Conservation (phyloP, 2,329 filamentous ascomycete genomes). For the Colletotrichum neosansevieriae region DNA sequence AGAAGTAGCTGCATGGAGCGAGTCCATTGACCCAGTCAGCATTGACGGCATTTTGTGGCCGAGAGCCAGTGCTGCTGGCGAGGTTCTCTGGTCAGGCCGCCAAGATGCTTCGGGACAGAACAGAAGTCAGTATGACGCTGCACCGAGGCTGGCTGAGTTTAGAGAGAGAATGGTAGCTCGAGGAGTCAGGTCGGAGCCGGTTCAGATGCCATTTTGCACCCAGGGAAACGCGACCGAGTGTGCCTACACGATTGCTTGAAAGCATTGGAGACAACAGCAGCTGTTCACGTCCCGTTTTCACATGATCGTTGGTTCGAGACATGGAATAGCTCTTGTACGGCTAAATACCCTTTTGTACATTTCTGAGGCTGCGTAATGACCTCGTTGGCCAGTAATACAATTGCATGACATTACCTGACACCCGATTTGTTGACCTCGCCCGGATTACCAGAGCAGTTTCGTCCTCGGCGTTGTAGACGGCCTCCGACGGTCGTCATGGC, state of each 20-base stretch:
- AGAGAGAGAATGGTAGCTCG: conserved; percentile 79
- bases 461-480: background rate
- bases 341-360: background rate
- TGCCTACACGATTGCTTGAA: conserved; percentile 27
- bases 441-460: no score
- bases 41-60: conserved; percentile 85
- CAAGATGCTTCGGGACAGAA: conserved; percentile 75
- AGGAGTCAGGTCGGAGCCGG: conserved; percentile 72
- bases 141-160: conserved; percentile 78
- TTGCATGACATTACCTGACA: background rate
- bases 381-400: background rate
- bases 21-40: conserved; percentile 81
- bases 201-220: conserved; percentile 81
- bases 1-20: conserved; percentile 85
- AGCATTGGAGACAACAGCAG: background rate
- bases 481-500: background rate
- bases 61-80: conserved; percentile 77
- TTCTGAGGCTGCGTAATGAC: background rate
- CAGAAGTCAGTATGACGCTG: conserved; percentile 77
- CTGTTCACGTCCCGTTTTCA: background rate
- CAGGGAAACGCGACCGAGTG: conserved; percentile 60
- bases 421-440: background rate
- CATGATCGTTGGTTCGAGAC: background rate
- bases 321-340: background rate
- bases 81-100: conserved; percentile 83